Conservation (phyloP, 345 rosid species). For the Sisymbrium altissimum region DNA sequence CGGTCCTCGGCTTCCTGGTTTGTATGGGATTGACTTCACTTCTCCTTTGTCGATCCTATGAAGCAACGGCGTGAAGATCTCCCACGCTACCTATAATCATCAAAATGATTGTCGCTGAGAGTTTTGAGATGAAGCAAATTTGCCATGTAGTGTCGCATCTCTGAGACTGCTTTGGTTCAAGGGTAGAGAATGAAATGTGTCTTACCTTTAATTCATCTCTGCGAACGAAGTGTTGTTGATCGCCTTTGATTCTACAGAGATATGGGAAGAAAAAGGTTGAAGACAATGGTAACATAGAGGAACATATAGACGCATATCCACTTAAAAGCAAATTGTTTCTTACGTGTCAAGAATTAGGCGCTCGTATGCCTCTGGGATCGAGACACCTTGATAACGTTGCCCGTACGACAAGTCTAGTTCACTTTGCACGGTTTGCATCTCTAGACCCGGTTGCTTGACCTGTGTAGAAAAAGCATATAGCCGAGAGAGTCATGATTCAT, state of each 20-base stretch:
- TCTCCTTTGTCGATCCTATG: slow-evolving; percentile 81
- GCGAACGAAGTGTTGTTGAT: slow-evolving; percentile 98
- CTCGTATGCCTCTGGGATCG: slow-evolving; percentile 94
- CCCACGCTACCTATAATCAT: slow-evolving; percentile 82
- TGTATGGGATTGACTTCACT: slow-evolving; percentile 61
- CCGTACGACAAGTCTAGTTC: slow-evolving; percentile 95
- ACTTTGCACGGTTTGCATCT: slow-evolving; percentile 88
- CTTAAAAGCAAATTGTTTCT: not conserved
- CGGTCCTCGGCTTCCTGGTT: slow-evolving; percentile 94
- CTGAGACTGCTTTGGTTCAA: not conserved
- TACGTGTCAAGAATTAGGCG: slow-evolving; percentile 98
- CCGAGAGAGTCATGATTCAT: slow-evolving; percentile 17
- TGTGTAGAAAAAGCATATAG: slow-evolving; percentile 34
- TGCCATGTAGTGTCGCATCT: not conserved
- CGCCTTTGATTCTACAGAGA: slow-evolving; percentile 72
- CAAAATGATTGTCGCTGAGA: not conserved
- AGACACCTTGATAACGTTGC: slow-evolving; percentile 79
- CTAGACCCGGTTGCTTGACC: slow-evolving; percentile 98
- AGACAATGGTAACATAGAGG: not conserved
- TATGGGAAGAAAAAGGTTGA: not conserved
- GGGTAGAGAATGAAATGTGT: not conserved
- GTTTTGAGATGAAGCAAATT: not conserved
- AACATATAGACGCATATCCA: not conserved
- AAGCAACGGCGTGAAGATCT: slow-evolving; percentile 92
- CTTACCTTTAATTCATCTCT: slow-evolving; percentile 92